These are phyloP conservation scores for Oxyria digyna DNA, from an alignment of 148 eudicot species.

Conservation along the genomic window DNA sequence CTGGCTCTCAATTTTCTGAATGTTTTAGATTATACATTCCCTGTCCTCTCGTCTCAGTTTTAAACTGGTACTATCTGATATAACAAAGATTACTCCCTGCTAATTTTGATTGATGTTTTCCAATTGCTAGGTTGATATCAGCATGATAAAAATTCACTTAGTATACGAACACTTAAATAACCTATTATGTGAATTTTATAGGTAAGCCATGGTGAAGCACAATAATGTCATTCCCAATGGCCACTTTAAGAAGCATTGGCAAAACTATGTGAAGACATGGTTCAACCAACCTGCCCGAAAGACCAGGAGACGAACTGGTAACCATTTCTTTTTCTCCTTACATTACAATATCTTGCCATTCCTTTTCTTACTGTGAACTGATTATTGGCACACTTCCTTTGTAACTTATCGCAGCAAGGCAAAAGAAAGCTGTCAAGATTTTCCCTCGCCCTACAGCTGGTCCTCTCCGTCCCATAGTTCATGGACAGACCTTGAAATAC, in stretches of 20 bases:
- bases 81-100: not conserved
- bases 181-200: not conserved
- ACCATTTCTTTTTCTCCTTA: not conserved
- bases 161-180: not conserved
- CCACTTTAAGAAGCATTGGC: conserved; percentile 64
- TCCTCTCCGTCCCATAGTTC: conserved; percentile 48
- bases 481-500: conserved; percentile 58
- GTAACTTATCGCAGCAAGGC: conserved; percentile 27
- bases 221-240: conserved; percentile 48
- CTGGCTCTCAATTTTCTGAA: not conserved
- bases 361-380: not conserved
- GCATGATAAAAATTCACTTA: not conserved
- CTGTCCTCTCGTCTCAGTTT: not conserved
- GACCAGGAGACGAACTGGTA: conserved; percentile 41
- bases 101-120: no score
- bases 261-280: conserved; percentile 54
- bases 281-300: conserved; percentile 59
- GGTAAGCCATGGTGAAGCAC: conserved; percentile 45
- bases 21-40: not conserved
- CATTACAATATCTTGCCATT: not conserved
- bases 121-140: not conserved
- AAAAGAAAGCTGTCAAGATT: conserved; percentile 52
- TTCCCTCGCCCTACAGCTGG: conserved; percentile 41
- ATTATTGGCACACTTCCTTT: not conserved
- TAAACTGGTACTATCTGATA: not conserved